Evolutionary conservation across 768 basidiomycete species (phyloP), one percentile per base, ranked within the genome.

Genomic region (Chalciporus sphaerocephalus): DNA sequence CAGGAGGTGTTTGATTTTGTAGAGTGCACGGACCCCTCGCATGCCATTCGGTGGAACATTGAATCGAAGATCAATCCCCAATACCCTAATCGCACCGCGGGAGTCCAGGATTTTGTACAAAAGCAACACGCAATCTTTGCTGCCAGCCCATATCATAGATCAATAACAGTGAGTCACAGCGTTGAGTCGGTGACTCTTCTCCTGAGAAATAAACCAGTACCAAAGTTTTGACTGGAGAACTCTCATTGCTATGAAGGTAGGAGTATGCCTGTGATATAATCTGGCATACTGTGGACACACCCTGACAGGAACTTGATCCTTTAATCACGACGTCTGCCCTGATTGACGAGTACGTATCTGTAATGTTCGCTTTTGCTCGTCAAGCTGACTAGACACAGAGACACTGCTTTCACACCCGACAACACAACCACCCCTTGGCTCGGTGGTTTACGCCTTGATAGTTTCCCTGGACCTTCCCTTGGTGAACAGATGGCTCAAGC

Each of bases 191-290:
- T 28, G 23, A 30, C 5, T 8, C 3, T 20, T 25, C 8, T 30
- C 18, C 23, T 51, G 25, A 53, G 38, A 3, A 22, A 6, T n/a
- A 36, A 43, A 36, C 18, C 52, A 88, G 85, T 87, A 79, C 52
- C 85, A 92, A 69, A 86, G 85, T 55, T 88, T 89, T 54, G 83
- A 88, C 60, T 91, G 89, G 88, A 73, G 87, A 54, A 82, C 86
- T 12, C 60, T 91, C 12, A 61, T 85, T 39, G 74, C 67, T 18
- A 88, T 89, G 83, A 86, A 85, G 75, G 80, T 76, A 51, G 39
- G 21, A 15, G 12, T 6, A 21, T 21, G 21, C 27, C 5, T 16
- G 3, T 16, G 24, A 17, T 22, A n/a, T 37, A 48, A 6, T 32
- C 30, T 40, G 23, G n/a, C 20, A 28, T 12, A 6, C 25, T 22